Conservation (phyloP, 768 basidiomycete species). For the Paxillus involutus region DNA sequence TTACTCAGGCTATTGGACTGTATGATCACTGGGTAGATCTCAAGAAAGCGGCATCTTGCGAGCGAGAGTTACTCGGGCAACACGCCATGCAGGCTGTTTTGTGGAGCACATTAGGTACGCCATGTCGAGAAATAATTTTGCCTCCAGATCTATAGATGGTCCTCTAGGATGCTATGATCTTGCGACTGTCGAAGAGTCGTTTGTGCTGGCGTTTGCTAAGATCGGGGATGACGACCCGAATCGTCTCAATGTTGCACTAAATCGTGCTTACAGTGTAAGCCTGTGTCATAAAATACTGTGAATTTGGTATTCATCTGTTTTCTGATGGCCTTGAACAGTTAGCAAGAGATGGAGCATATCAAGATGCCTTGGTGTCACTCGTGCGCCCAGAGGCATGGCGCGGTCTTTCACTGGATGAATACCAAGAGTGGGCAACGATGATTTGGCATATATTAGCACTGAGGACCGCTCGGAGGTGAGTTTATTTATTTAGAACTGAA, state of each 20-base stretch:
- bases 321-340: constrained; percentile 39
- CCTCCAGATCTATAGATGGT: constrained; percentile 9
- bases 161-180: constrained; percentile 63
- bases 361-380: constrained; percentile 58
- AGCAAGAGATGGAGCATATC: constrained; percentile 69
- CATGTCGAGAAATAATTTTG: background rate
- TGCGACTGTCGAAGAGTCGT: constrained; percentile 63
- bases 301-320: constrained; percentile 4
- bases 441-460: constrained; percentile 77
- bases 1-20: constrained; percentile 63
- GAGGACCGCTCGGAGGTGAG: constrained; percentile 67
- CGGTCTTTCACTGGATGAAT: constrained; percentile 62
- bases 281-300: constrained; percentile 1
- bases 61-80: constrained; percentile 67
- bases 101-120: constrained; percentile 68
- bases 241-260: constrained; percentile 58
- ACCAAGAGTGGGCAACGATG: constrained; percentile 69
- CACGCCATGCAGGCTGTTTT: constrained; percentile 74
- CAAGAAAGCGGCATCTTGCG: constrained; percentile 46
- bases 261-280: constrained; percentile 67
- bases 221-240: constrained; percentile 59
- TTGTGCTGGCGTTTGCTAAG: constrained; percentile 67
- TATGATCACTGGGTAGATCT: constrained; percentile 73
- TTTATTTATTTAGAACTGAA: constrained; percentile 1
- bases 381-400: constrained; percentile 72